Evolutionary conservation across 2,329 filamentous ascomycete genomes (phyloP).

Genomic region (Colletotrichum sidae): DNA sequence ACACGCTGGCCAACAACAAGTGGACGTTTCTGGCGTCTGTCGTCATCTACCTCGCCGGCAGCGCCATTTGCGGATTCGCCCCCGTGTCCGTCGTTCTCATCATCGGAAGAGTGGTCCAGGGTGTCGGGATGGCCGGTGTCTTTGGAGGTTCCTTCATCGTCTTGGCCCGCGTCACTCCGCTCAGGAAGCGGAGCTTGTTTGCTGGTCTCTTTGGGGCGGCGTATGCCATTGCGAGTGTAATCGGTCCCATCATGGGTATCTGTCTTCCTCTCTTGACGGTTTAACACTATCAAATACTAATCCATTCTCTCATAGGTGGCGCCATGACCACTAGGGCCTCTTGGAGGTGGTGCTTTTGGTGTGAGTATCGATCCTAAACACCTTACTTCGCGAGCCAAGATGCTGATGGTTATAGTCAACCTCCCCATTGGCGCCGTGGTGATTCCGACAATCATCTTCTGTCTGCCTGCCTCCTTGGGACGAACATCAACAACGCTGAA

Average conservation of each 20-base stretch:
- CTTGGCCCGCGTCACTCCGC: slow-evolving; percentile 66
- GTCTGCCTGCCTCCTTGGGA: slow-evolving; percentile 19
- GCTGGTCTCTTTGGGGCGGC: slow-evolving; percentile 54
- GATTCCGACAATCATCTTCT: slow-evolving; percentile 43
- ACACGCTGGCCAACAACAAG: slow-evolving; percentile 46
- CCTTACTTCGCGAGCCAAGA: too few relatives aligned
- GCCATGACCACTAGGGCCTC: too few relatives aligned
- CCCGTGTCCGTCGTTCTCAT: slow-evolving; percentile 50
- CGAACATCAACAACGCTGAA: neutral
- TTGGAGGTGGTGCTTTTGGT: too few relatives aligned
- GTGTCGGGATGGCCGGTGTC: slow-evolving; percentile 49
- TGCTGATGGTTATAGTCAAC: slow-evolving; percentile 43
- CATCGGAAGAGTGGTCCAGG: slow-evolving; percentile 50
- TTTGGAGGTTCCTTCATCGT: slow-evolving; percentile 64
- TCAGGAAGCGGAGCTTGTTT: slow-evolving; percentile 55
- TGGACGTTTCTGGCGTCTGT: slow-evolving; percentile 44
- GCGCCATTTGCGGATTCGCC: slow-evolving; percentile 49
- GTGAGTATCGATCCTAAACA: too few relatives aligned
- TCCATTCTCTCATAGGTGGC: too few relatives aligned
- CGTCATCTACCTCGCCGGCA: slow-evolving; percentile 47
- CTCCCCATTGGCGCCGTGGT: slow-evolving; percentile 24
- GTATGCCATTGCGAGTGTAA: slow-evolving; percentile 55
- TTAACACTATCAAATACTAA: too few relatives aligned
- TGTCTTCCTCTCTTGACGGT: too few relatives aligned
- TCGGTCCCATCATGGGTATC: neutral